phyloP scores from a whole-genome alignment of 1,139 yeast genomes.

The Saccharomyces uvarum region DNA sequence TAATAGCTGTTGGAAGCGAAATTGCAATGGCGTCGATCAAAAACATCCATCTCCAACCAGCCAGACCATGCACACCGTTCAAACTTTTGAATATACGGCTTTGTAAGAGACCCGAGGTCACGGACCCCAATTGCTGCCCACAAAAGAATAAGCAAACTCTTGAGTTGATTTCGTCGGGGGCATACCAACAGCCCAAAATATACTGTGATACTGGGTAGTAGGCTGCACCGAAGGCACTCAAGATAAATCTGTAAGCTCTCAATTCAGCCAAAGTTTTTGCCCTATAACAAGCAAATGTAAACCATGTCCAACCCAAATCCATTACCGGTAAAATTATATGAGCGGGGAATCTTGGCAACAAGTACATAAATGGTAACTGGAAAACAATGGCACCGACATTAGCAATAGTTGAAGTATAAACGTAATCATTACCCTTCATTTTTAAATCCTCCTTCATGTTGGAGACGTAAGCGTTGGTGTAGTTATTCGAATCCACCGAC shows the following conservation, averaged over 20 bases:
- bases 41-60: slow-evolving; percentile 77
- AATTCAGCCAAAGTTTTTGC: slow-evolving; percentile 43
- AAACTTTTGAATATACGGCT: slow-evolving; percentile 46
- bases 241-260: slow-evolving; percentile 51
- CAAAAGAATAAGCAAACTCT: slow-evolving; percentile 33
- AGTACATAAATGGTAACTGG: slow-evolving; percentile 43
- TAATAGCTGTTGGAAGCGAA: slow-evolving; percentile 46
- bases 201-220: slow-evolving; percentile 59
- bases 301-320: slow-evolving; percentile 60
- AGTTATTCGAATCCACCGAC: slow-evolving; percentile 50
- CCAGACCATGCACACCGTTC: slow-evolving; percentile 46
- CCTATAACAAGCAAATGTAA: slow-evolving; percentile 49
- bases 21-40: slow-evolving; percentile 58
- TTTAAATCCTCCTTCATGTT: slow-evolving; percentile 52
- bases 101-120: slow-evolving; percentile 52
- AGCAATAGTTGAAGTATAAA: slow-evolving; percentile 51
- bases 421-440: slow-evolving; percentile 61
- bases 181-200: slow-evolving; percentile 62
- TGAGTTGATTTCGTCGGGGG: slow-evolving; percentile 46
- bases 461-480: slow-evolving; percentile 63
- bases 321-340: slow-evolving; percentile 47
- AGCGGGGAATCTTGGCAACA: slow-evolving; percentile 43
- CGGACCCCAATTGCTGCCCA: slow-evolving; percentile 51
- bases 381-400: slow-evolving; percentile 53
- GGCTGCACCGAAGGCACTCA: slow-evolving; percentile 59